Evolutionary conservation across 2,329 filamentous ascomycete genomes (phyloP).

Genomic region (Rutstroemia sydowiana): DNA sequence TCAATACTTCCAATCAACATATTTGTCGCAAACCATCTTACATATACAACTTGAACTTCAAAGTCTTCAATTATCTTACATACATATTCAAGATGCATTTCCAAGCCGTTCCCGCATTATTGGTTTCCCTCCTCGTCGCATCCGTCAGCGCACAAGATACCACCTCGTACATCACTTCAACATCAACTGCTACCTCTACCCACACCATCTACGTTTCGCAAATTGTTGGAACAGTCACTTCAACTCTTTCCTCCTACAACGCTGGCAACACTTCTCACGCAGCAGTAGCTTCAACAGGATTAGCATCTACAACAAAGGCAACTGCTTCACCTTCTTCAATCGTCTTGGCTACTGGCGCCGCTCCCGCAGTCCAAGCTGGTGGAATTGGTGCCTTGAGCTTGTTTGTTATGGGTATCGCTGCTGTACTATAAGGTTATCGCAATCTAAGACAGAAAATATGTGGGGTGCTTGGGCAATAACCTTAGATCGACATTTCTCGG

Average conservation of each 20-base stretch:
- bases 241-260: not conserved
- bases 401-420: conserved; percentile 1
- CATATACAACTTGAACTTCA: not conserved
- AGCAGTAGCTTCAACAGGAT: not conserved
- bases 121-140: conserved; percentile 7
- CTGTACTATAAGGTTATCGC: not conserved
- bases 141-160: conserved; percentile 1
- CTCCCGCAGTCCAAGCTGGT: conserved; percentile 1
- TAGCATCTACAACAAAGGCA: not conserved
- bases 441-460: conserved; percentile 5
- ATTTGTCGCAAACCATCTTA: not conserved
- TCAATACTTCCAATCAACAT: not conserved
- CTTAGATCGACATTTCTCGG: not conserved
- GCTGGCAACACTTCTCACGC: not conserved
- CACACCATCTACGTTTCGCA: conserved; percentile 6
- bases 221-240: conserved; percentile 1
- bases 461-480: not conserved
- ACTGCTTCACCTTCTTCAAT: not conserved
- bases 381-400: not conserved
- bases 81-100: conserved; percentile 7
- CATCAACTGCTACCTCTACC: not conserved
- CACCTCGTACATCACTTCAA: not conserved
- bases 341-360: not conserved
- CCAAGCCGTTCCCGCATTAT: conserved; percentile 1
- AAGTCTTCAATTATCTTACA: not conserved